phyloP scores from a whole-genome alignment of 2,329 filamentous ascomycete genomes.

The Coniella vitis region DNA sequence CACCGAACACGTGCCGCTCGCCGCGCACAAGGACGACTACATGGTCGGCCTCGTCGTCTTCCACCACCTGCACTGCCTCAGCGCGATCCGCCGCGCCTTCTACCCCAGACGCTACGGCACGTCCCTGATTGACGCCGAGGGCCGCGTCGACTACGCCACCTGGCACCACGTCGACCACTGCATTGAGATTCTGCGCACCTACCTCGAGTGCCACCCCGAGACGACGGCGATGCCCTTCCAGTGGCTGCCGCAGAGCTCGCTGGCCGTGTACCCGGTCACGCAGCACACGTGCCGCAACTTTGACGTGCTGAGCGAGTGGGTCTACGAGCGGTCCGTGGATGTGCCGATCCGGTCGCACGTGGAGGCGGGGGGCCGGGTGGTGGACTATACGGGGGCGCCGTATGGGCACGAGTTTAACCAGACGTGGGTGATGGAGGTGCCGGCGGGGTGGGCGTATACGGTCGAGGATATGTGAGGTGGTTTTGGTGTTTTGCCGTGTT shows the following conservation, averaged over 20 bases:
- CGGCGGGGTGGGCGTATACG: constrained; percentile 4
- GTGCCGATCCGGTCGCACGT: constrained; percentile 1
- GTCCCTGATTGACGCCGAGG: constrained; percentile 2
- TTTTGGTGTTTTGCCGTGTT: too few relatives aligned
- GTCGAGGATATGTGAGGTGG: neutral
- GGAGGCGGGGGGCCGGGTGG: neutral
- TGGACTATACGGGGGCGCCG: constrained; percentile 2
- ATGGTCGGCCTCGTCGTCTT: constrained; percentile 6
- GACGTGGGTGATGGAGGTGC: neutral
- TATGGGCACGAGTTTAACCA: constrained; percentile 1
- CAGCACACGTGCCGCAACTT: constrained; percentile 8
- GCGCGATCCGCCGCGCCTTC: constrained; percentile 1
- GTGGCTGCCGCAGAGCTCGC: neutral
- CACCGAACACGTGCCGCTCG: constrained; percentile 4
- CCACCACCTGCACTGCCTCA: constrained; percentile 8
- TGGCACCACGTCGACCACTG: constrained; percentile 11
- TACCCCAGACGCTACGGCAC: constrained; percentile 6
- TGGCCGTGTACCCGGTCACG: neutral
- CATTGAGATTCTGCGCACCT: constrained; percentile 3
- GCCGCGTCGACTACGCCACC: constrained; percentile 2
- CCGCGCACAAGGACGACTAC: constrained; percentile 7
- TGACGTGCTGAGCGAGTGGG: constrained; percentile 8
- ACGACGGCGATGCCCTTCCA: constrained; percentile 7
- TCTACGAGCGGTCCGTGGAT: constrained; percentile 2
- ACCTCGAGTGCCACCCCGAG: constrained; percentile 8